Evolutionary conservation across 352 stramenopile genomes (phyloP).

Genomic region (Pythium folliculosum): DNA sequence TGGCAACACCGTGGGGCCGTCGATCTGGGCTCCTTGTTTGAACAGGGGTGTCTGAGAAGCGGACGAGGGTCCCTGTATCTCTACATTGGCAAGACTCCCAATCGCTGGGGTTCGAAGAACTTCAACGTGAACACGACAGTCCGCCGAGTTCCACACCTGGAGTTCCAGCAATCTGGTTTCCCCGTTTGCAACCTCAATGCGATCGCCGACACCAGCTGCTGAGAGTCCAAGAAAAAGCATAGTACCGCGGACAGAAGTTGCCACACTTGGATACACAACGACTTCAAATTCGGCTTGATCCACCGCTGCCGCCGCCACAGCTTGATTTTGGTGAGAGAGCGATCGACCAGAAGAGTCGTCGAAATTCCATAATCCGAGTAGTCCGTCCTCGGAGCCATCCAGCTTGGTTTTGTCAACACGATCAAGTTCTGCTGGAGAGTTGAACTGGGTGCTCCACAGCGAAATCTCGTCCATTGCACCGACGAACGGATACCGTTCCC

Average conservation of each 20-base stretch:
- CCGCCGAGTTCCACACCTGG: conserved; percentile 7
- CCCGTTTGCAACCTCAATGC: conserved; percentile 1
- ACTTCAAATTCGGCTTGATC: conserved; percentile 6
- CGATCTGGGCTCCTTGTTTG: conserved; percentile 4
- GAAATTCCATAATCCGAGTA: conserved; percentile 40
- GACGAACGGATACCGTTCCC: conserved; percentile 21
- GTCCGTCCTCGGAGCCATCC: conserved; percentile 24
- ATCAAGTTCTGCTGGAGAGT: conserved; percentile 3
- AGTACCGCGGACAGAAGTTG: not conserved
- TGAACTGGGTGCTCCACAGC: conserved; percentile 26
- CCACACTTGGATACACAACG: not conserved
- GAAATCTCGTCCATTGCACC: conserved; percentile 41
- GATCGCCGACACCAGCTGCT: conserved; percentile 7
- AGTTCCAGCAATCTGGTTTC: conserved; percentile 11
- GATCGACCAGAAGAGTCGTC: conserved; percentile 7
- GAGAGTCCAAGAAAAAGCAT: conserved; percentile 12
- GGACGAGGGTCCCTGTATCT: not conserved
- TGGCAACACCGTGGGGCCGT: not conserved
- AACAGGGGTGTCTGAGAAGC: not conserved
- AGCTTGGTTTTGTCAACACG: conserved; percentile 14
- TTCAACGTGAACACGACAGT: conserved; percentile 9
- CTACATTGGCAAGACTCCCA: conserved; percentile 2
- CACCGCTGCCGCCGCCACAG: not conserved
- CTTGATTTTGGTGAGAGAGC: conserved; percentile 2
- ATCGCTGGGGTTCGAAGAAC: conserved; percentile 4